These are phyloP conservation scores for Ganoderma sinense DNA, from an alignment of 1,284 basidiomycete species.

Conservation along the genomic window DNA sequence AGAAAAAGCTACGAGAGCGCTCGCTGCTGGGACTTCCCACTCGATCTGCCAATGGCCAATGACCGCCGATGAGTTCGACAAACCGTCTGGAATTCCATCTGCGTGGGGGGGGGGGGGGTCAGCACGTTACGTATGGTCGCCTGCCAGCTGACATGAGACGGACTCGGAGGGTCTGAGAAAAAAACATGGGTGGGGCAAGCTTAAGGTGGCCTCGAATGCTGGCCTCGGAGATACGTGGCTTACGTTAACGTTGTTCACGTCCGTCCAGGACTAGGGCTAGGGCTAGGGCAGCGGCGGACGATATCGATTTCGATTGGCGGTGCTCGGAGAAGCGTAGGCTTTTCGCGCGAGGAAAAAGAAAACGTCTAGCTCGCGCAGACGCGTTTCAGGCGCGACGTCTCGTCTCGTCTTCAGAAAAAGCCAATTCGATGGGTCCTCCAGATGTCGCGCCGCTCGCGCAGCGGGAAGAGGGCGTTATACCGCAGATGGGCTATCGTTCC, in stretches of 20 bases:
- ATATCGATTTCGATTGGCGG: not conserved
- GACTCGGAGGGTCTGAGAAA: not conserved
- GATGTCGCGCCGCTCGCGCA: not conserved
- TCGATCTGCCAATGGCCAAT: not conserved
- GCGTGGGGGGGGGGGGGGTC: not conserved
- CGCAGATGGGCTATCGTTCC: constrained; percentile 4
- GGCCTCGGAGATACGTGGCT: not conserved
- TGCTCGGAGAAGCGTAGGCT: not conserved
- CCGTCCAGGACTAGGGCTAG: too few relatives aligned
- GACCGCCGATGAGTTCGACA: not conserved
- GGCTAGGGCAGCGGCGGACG: too few relatives aligned
- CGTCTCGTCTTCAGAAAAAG: not conserved
- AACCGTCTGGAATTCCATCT: not conserved
- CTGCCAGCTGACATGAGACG: not conserved
- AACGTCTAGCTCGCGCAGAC: not conserved
- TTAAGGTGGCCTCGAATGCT: not conserved
- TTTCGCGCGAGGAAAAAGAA: not conserved
- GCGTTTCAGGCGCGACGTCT: not conserved
- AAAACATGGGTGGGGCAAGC: not conserved
- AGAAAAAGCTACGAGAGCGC: not conserved
- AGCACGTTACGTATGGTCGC: constrained; percentile 2
- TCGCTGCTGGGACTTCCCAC: not conserved
- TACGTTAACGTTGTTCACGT: not conserved
- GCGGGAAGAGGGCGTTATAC: not conserved
- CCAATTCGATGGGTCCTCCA: not conserved